Evolutionary conservation across 2,329 filamentous ascomycete genomes (phyloP).

Genomic region (Cercospora sp.): DNA sequence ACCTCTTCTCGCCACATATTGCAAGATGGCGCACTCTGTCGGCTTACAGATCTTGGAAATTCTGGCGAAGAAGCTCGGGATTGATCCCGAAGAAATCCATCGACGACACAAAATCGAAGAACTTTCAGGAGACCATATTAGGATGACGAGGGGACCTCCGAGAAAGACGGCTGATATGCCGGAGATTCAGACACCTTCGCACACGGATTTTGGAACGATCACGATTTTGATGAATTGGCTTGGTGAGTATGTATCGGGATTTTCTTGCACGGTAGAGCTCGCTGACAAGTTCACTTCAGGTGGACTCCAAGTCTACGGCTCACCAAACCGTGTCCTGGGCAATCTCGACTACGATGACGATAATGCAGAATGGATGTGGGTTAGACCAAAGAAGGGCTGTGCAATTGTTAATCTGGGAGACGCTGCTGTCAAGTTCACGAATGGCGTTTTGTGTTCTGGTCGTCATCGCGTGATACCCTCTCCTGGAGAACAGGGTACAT

Average conservation of each 20-base stretch:
- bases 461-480: conserved; percentile 54
- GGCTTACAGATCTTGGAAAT: conserved; percentile 49
- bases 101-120: conserved; percentile 48
- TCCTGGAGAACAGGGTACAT: conserved; percentile 50
- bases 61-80: conserved; percentile 48
- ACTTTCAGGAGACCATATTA: conserved; percentile 53
- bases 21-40: conserved; percentile 48
- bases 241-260: not conserved
- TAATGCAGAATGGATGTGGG: conserved; percentile 52
- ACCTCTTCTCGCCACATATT: conserved; percentile 47
- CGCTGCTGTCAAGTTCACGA: conserved; percentile 49
- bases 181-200: conserved; percentile 42
- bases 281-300: conserved; percentile 33
- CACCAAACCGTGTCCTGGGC: conserved; percentile 25
- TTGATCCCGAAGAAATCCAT: conserved; percentile 46
- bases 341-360: conserved; percentile 25
- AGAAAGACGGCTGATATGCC: conserved; percentile 40
- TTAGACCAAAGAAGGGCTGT: conserved; percentile 51
- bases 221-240: conserved; percentile 59
- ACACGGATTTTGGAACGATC: conserved; percentile 59
- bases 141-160: conserved; percentile 54
- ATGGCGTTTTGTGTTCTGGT: conserved; percentile 44
- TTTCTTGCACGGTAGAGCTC: too few species aligned
- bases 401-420: conserved; percentile 53
- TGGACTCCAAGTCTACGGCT: conserved; percentile 52